phyloP scores from a whole-genome alignment of 2,329 filamentous ascomycete species.

The Daldinia sp. region DNA sequence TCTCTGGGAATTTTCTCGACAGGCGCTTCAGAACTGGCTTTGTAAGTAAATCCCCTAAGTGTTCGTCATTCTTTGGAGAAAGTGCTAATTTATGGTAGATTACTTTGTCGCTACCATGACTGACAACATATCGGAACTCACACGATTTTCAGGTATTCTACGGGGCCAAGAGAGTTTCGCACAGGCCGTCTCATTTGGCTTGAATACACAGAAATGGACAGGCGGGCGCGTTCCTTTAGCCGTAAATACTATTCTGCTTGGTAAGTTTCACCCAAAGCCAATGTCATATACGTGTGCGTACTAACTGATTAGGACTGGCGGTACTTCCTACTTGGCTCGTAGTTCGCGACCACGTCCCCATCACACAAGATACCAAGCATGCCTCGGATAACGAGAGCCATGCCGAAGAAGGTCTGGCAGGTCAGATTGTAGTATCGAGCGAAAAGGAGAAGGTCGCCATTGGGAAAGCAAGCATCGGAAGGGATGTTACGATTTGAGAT shows the following conservation, averaged over 20 bases:
- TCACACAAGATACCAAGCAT: not conserved
- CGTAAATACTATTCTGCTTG: constrained; percentile 56
- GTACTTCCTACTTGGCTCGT: constrained; percentile 51
- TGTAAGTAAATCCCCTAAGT: constrained; percentile 46
- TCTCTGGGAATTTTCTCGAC: constrained; percentile 67
- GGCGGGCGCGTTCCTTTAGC: constrained; percentile 56
- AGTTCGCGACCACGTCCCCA: constrained; percentile 44
- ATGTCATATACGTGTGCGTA: too few relatives aligned
- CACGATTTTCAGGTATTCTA: constrained; percentile 56
- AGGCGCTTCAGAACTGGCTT: constrained; percentile 67
- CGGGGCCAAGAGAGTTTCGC: constrained; percentile 58
- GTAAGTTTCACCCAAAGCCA: constrained; percentile 43
- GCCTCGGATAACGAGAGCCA: constrained; percentile 33
- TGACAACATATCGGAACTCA: constrained; percentile 66
- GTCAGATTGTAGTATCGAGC: constrained; percentile 17
- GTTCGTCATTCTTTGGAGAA: not conserved
- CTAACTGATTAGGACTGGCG: constrained; percentile 44
- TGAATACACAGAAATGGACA: constrained; percentile 56
- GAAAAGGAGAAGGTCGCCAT: constrained; percentile 41
- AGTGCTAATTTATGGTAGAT: constrained; percentile 45
- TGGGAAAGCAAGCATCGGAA: constrained; percentile 31
- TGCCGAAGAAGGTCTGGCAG: constrained; percentile 39
- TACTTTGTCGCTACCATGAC: constrained; percentile 67
- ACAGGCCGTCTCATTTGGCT: constrained; percentile 56
- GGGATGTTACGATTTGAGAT: not conserved